These are phyloP conservation scores for Globisporangium spinosum DNA, from an alignment of 352 stramenopile species.

Conservation along the genomic window DNA sequence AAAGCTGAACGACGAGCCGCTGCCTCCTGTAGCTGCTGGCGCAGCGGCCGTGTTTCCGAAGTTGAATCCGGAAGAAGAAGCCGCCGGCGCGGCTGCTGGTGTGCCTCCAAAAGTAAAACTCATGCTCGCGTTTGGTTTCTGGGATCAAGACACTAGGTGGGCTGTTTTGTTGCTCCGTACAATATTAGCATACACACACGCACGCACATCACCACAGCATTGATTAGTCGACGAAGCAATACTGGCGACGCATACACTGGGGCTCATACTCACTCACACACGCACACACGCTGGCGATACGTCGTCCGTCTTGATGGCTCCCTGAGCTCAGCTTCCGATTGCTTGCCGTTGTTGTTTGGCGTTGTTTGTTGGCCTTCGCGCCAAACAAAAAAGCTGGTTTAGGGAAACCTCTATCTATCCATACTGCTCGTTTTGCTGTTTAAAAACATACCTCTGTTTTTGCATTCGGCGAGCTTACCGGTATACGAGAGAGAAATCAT, in stretches of 20 bases:
- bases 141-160: not conserved
- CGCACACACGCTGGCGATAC: not conserved
- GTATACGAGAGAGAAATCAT: not conserved
- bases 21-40: constrained; percentile 6
- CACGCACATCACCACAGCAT: not conserved
- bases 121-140: constrained; percentile 3
- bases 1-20: constrained; percentile 20
- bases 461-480: not conserved
- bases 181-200: not conserved
- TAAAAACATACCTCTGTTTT: not conserved
- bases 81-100: constrained; percentile 20
- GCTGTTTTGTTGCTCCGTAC: not conserved
- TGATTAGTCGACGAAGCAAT: not conserved
- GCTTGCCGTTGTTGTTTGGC: not conserved
- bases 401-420: not conserved
- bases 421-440: not conserved
- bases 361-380: not conserved
- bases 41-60: constrained; percentile 27
- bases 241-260: not conserved
- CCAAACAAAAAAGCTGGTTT: not conserved
- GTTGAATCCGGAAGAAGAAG: constrained; percentile 28
- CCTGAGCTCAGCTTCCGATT: not conserved
- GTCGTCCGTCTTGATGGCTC: not conserved
- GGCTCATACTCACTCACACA: not conserved
- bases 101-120: constrained; percentile 53